These are phyloP conservation scores for Turnera subulata DNA, from an alignment of 345 rosid species.

Conservation along the genomic window DNA sequence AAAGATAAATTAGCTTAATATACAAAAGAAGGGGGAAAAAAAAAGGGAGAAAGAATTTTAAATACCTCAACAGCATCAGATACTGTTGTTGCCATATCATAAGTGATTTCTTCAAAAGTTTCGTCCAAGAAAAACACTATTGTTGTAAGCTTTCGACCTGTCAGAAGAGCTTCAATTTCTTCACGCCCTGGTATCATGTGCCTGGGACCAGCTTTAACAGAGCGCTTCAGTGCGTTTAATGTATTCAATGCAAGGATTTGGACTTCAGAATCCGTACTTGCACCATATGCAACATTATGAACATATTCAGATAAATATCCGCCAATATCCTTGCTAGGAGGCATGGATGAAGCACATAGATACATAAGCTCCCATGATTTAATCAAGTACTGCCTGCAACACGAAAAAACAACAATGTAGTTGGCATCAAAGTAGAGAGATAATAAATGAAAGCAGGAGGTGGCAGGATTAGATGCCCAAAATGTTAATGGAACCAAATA, in stretches of 20 bases:
- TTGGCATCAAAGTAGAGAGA: conserved; percentile 4
- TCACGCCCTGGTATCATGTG: conserved; percentile 86
- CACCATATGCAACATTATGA: conserved; percentile 72
- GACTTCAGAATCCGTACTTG: conserved; percentile 62
- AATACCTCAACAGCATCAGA: conserved; percentile 97
- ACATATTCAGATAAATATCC: conserved; percentile 89
- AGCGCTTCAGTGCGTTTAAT: conserved; percentile 78
- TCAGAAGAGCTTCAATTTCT: conserved; percentile 91
- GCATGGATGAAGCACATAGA: conserved; percentile 94
- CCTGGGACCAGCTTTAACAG: conserved; percentile 95
- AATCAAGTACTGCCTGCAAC: conserved; percentile 67
- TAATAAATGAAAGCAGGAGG: neutral
- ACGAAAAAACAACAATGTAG: conserved; percentile 14
- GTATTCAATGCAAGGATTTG: conserved; percentile 77
- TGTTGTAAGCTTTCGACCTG: conserved; percentile 81
- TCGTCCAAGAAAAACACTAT: conserved; percentile 94
- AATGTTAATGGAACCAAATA: conserved; percentile 1
- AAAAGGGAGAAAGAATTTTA: too few relatives aligned
- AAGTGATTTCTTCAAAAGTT: conserved; percentile 94
- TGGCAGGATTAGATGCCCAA: too few relatives aligned
- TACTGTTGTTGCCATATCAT: conserved; percentile 94
- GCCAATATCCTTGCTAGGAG: conserved; percentile 96
- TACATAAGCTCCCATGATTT: conserved; percentile 97
- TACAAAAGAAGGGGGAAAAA: too few relatives aligned
- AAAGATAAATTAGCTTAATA: too few relatives aligned